Conservation (phyloP, 2,329 filamentous ascomycete species). For the Claviceps sp. region DNA sequence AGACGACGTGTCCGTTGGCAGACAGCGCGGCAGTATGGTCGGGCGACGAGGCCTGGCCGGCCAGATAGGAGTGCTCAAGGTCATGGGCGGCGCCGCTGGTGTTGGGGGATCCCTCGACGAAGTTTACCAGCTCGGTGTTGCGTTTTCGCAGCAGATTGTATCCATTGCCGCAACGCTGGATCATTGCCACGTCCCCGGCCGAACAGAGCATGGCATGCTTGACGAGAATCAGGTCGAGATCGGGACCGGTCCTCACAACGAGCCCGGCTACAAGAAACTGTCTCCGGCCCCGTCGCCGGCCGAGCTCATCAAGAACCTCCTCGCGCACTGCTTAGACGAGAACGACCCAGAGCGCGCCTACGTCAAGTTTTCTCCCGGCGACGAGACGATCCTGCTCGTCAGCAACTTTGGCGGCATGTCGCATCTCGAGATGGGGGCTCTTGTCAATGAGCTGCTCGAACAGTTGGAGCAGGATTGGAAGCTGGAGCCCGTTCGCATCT, state of each 20-base stretch:
- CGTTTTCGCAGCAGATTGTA: constrained; percentile 37
- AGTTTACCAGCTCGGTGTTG: constrained; percentile 35
- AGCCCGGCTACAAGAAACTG: constrained; percentile 46
- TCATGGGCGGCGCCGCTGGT: constrained; percentile 37
- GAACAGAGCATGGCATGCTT: constrained; percentile 34
- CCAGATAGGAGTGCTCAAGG: constrained; percentile 45
- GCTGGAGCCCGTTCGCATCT: constrained; percentile 39
- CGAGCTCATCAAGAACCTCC: constrained; percentile 41
- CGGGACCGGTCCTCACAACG: constrained; percentile 56
- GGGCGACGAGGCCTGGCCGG: constrained; percentile 49
- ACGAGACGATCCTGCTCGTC: constrained; percentile 39
- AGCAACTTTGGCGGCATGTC: constrained; percentile 50
- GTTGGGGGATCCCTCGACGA: constrained; percentile 34
- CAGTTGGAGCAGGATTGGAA: constrained; percentile 35
- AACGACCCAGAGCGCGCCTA: constrained; percentile 36
- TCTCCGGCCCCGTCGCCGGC: constrained; percentile 35
- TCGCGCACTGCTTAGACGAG: constrained; percentile 46
- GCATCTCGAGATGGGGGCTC: constrained; percentile 40
- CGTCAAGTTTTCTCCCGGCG: constrained; percentile 30
- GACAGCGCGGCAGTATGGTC: constrained; percentile 38
- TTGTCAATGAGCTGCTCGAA: constrained; percentile 38
- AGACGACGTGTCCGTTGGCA: constrained; percentile 52
- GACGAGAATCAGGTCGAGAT: constrained; percentile 41
- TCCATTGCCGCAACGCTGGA: constrained; percentile 46
- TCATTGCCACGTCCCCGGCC: constrained; percentile 45